Percentiles rank a stretch among this genome's conserved stretches.
Evolutionary conservation across 2,329 filamentous ascomycete species (phyloP).

Genomic region (Hypoxylon sp.): DNA sequence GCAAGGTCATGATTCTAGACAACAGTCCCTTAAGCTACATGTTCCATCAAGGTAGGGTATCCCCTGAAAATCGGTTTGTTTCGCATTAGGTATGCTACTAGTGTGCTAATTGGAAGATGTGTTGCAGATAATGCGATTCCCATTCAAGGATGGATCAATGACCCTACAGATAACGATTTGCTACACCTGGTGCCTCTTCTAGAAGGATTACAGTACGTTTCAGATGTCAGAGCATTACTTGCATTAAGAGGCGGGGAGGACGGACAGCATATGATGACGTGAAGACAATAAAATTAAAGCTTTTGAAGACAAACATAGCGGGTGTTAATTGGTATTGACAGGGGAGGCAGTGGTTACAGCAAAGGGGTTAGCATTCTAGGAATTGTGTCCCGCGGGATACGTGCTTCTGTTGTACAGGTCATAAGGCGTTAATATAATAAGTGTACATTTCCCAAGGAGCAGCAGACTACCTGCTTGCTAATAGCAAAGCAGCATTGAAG

Average conservation of each 20-base stretch:
- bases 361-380: conserved; percentile 33
- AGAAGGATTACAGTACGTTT: conserved; percentile 95
- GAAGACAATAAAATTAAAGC: conserved; percentile 35
- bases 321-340: conserved; percentile 39
- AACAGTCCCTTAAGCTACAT: conserved; percentile 98
- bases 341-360: conserved; percentile 31
- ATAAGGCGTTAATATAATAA: conserved; percentile 39
- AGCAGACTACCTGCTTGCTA: conserved; percentile 4
- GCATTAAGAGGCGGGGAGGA: conserved; percentile 89
- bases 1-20: conserved; percentile 98
- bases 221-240: conserved; percentile 91
- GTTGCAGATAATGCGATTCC: conserved; percentile 93
- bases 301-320: conserved; percentile 36
- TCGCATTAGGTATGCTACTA: conserved; percentile 10
- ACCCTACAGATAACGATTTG: conserved; percentile 96
- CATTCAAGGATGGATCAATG: conserved; percentile 99
- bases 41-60: conserved; percentile 89
- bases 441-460: conserved; percentile 30
- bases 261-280: conserved; percentile 62
- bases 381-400: conserved; percentile 22
- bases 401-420: conserved; percentile 31
- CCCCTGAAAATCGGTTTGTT: conserved; percentile 16
- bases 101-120: conserved; percentile 37
- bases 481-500: conserved; percentile 15
- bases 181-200: conserved; percentile 92